Evolutionary conservation across 2,329 filamentous ascomycete genomes (phyloP), one percentile per base, ranked within the genome.

Genomic region (Thielaviopsis cerberus): DNA sequence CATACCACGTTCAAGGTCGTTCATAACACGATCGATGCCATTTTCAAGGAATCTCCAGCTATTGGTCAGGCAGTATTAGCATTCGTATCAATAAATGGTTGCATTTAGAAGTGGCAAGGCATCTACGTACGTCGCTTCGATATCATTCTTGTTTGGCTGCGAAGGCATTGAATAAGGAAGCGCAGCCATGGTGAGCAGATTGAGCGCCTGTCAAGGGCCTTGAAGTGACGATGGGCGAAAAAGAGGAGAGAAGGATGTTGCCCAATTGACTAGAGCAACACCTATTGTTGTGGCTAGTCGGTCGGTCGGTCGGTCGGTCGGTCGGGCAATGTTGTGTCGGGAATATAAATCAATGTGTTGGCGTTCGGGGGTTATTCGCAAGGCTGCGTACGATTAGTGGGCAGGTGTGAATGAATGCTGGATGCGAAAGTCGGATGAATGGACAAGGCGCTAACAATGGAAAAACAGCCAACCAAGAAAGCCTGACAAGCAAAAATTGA

Each of bases 21-120:
- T 81, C 91, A 98, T 97, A 67, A 98, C 94, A 69, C 85, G 87
- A 63, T 88, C 82, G 64, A 98, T 89, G 63, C 91, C 90, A 62
- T 78, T 77, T 70, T 96, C 85, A 56, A 98, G 77, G 70, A 94
- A 97, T 60, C 77, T 76, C 92, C 92, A 98, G 73, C 88, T 94
- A 65, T 53, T 45, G 2, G n/a, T 22, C 22, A 24, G 50, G 22
- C 45, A 26, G 22, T 30, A 11, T 27, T 51, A 30, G 25, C 20
- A 53, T 30, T 25, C 30, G 53, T 23, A 53, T n/a, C 13, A 48
- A 37, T 6, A 20, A 10, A 25, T 8, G 37, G 7, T 25, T 11
- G 4, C 3, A 26, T 22, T 34, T 41, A 50, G n/a, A 17, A 22
- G 17, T 23, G 22, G 41, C 22, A 54, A 57, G 5, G 25, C n/a